Evolutionary conservation across 805 yeast species (phyloP), one percentile per base, ranked within the genome.

Genomic region (Babjeviella inositovora): DNA sequence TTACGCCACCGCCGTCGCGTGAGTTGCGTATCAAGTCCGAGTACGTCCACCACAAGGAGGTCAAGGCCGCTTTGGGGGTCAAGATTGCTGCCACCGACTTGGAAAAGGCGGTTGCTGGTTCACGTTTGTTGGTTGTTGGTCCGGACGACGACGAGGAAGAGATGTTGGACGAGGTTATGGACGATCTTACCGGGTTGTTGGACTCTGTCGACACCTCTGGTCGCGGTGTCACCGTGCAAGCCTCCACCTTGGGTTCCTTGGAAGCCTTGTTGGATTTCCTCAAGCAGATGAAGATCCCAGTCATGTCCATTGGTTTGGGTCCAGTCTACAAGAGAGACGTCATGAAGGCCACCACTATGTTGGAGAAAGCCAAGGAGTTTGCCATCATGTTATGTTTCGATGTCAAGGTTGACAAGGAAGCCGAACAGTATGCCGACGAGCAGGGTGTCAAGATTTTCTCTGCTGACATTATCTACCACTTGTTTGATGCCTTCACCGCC

Each of bases 361-460:
- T 90, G 46, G 98, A 90, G 33, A 84, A 76, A 51, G 96, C 94
- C 13, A 87, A 85, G 27, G 96, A 87, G 47, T 74, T 49, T 37
- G 98, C 99, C 3, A 77, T 87, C n/a, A 87, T 90, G 98, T 61
- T 90, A 34, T 87, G 97, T 67, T 90, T 90, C 53, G 99, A 90
- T 62, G 98, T 90, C 27, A 82, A 77, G 53, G 61, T 90, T 27
- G 99, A 90, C 51, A 87, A 80, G 50, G 99, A 90, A 51, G 99
- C 99, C 24, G 96, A 90, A 53, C 96, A 82, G 41, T 90, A 85
- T 37, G 99, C 99, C 23, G 76, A 68, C 31, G 96, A 90, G 48
- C 87, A 87, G 42, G 80, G 85, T 31, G 66, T 90, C 44, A 79
- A 70, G 50, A 75, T 90, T 34, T 90, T 90, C 70, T 79, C 77